Percentiles rank a stretch among this genome's conserved stretches.
Evolutionary conservation across 1,284 basidiomycete genomes (phyloP).

Genomic region (Kalmanozyma brasiliensis): DNA sequence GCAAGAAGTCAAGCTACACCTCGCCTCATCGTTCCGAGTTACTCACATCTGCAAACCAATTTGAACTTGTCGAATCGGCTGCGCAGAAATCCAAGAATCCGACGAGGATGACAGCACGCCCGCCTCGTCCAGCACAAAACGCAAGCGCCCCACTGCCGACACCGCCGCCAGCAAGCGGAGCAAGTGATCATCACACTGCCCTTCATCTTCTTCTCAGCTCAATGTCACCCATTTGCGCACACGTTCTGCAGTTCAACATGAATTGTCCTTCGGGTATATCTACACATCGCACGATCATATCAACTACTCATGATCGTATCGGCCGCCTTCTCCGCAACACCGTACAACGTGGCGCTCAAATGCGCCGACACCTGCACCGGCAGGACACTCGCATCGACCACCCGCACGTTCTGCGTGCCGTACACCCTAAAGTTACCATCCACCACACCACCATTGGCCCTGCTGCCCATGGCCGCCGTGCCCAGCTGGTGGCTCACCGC

Average conservation of each 20-base stretch:
- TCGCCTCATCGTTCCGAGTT: neutral
- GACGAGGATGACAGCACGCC: slow-evolving; percentile 38
- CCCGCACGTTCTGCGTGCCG: slow-evolving; percentile 63
- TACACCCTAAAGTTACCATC: slow-evolving; percentile 66
- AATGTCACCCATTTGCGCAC: neutral
- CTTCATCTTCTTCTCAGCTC: neutral
- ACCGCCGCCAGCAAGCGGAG: slow-evolving; percentile 10
- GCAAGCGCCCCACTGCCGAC: slow-evolving; percentile 10
- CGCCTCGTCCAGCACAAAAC: slow-evolving; percentile 21
- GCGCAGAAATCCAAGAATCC: slow-evolving; percentile 34
- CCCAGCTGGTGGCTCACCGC: slow-evolving; percentile 74
- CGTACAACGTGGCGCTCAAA: slow-evolving; percentile 55
- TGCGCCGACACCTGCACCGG: slow-evolving; percentile 56
- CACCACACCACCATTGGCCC: slow-evolving; percentile 73
- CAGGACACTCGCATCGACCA: slow-evolving; percentile 58
- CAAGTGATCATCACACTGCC: neutral
- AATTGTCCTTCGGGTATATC: no score
- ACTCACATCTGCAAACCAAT: no score
- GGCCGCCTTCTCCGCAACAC: slow-evolving; percentile 55
- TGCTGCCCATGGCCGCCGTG: slow-evolving; percentile 75
- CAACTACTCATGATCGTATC: slow-evolving; percentile 21
- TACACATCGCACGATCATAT: no score
- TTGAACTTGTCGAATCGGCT: no score
- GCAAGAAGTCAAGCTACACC: neutral
- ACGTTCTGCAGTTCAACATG: neutral